Evolutionary conservation across 768 basidiomycete species (phyloP), one percentile per base, ranked within the genome.

Genomic region (Leccinellum rugosiceps): DNA sequence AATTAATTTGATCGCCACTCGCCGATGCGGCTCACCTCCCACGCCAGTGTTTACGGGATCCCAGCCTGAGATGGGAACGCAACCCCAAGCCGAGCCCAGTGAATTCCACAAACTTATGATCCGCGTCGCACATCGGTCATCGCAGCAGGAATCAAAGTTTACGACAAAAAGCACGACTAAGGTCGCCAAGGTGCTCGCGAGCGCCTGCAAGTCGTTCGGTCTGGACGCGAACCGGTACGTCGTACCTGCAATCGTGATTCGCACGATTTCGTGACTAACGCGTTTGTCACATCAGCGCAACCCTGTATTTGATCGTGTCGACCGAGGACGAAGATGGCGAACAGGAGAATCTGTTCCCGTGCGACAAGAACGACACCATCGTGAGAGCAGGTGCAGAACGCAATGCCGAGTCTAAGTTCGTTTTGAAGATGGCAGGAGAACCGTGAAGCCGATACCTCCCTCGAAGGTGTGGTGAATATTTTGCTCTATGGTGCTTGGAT

Each of bases 141-240:
- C 72, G 7, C 58, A 58, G 41, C 72, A 72, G 50, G 69, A 72
- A 50, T 62, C 72, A 11, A 73, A 72, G 32, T 74, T 72, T 25
- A 69, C 61, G 23, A 56, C 62, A 5, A 74, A 71, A n/a, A 38
- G 52, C 23, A 63, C 67, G n/a, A 72, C 72, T 19, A 74, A 57
- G n/a, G 71, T 74, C 2, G 49, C 35, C 14, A 72, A 70, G 17
- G 67, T 72, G 38, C 57, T 72, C 4, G 4, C 63, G 3, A 60
- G 58, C 5, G 68, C 62, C 23, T 72, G 71, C 62, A 74, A 59
- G 34, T 74, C 71, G 25, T 72, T 72, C 38, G 52, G 58, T 11
- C 51, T 72, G 43, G 65, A 71, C 31, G 26, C 23, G 2, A 53
- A n/a, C 44, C 50, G 19, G 70, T 73, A 32, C 26, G 72, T 58